Conservation (phyloP, 306 rosid species). For the Psophocarpus tetragonolobus region DNA sequence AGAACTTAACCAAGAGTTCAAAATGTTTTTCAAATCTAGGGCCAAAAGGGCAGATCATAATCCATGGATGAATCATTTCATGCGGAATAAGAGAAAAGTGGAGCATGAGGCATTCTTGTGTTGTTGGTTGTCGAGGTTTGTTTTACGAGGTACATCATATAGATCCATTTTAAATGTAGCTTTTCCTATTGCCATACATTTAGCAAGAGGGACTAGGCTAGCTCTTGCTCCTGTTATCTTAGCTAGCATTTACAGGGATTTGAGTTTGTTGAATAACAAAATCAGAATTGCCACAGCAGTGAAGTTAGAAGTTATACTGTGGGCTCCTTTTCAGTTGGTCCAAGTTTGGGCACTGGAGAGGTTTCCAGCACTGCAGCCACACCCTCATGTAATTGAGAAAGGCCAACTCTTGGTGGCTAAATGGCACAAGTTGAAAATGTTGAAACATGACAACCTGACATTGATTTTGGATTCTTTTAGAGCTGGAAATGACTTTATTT, state of each 20-base stretch:
- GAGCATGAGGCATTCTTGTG: constrained; percentile 57
- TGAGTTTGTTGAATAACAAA: constrained; percentile 10
- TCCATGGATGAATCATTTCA: constrained; percentile 50
- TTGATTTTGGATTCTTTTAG: constrained; percentile 17
- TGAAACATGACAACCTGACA: not conserved
- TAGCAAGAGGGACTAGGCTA: constrained; percentile 50
- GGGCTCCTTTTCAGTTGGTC: constrained; percentile 52
- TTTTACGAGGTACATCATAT: constrained; percentile 30
- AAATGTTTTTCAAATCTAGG: not conserved
- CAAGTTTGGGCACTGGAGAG: constrained; percentile 65
- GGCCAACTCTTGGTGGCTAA: constrained; percentile 37
- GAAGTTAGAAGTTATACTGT: not conserved
- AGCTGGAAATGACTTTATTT: constrained; percentile 34
- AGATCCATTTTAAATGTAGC: not conserved
- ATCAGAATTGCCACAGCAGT: not conserved
- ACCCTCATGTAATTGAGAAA: not conserved
- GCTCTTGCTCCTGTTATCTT: constrained; percentile 64
- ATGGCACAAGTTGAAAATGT: constrained; percentile 33
- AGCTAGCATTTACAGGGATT: constrained; percentile 49
- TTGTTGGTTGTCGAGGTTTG: constrained; percentile 58
- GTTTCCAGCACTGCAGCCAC: constrained; percentile 33
- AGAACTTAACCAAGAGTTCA: not conserved
- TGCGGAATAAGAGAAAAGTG: constrained; percentile 33
- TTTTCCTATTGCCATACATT: constrained; percentile 45
- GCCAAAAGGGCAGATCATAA: constrained; percentile 22